Base-by-base conservation (phyloP, 2,329 filamentous ascomycete genomes). In the Monilinia aucupariae region DNA sequence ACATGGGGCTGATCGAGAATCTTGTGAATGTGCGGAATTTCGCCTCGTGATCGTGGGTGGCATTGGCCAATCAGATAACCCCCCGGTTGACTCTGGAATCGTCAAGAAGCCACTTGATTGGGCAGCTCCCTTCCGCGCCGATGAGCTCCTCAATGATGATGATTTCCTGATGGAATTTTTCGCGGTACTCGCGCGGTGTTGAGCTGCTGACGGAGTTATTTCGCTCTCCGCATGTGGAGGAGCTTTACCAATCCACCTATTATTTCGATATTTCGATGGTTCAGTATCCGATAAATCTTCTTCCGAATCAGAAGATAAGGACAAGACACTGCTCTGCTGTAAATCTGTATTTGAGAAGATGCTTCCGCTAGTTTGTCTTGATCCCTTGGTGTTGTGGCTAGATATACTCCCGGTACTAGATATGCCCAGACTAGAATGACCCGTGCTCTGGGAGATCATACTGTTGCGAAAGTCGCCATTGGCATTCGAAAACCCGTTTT, bases 281-380 rank as follows among this genome's bases (percentile, higher is more conserved):
- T 70, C 67, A 1, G 32, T 32, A 41, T 68, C 70, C 15, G 63
- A 68, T 45, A 61, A 47, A 12, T 71, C 70, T 10, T 71, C 70
- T 10, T 73, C 72, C 17, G 71, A 72, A 59, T 72, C 72, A 32
- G 72, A 73, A 10, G 71, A 74, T 25, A 74, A 64, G 32, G 72
- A 73, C 25, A 74, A 56, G 12, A 74, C 70, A 49, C 73, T 74
- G 30, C 69, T 71, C 27, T 72, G 63, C 51, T 71, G 68, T 20
- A 74, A 63, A 54, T 74, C 68, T 30, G 69, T 67, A 63, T 65
- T 68, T 1, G 71, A 73, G 25, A 72, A 65, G 4, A 66, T 64
- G 63, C 73, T 74, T 32, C 53, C 50, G 54, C 64, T 68, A 4
- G 71, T 73, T 34, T 67, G 68, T 30, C 67, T 67, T 9, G 72